Evolutionary conservation across 1,139 yeast genomes (phyloP).

Genomic region (Candida mesenterica): DNA sequence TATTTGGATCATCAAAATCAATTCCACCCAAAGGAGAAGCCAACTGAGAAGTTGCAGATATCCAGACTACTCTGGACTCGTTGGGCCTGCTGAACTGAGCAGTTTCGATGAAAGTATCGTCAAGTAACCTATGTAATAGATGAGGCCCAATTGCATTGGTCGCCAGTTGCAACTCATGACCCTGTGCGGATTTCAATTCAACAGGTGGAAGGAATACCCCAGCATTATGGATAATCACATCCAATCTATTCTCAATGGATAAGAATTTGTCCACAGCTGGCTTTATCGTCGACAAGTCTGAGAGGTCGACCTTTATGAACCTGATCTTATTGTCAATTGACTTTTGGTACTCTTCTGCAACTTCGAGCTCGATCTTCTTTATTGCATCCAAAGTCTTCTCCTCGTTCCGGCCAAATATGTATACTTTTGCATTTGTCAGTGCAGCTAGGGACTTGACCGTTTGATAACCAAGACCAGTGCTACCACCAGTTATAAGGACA

Average conservation of each 20-base stretch:
- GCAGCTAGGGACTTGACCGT: conserved; percentile 12
- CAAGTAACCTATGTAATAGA: conserved; percentile 42
- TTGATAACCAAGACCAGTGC: conserved; percentile 21
- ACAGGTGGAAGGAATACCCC: conserved; percentile 40
- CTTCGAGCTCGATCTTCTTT: conserved; percentile 12
- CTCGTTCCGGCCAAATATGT: conserved; percentile 18
- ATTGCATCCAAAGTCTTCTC: conserved; percentile 18
- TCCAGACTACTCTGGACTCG: conserved; percentile 43
- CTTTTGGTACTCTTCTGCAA: conserved; percentile 9
- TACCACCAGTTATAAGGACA: conserved; percentile 22
- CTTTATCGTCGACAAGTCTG: conserved; percentile 43
- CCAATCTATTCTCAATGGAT: conserved; percentile 25
- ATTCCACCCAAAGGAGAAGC: conserved; percentile 39
- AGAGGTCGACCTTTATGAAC: conserved; percentile 35
- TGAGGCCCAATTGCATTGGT: conserved; percentile 52
- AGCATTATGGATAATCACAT: conserved; percentile 51
- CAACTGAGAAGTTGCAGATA: conserved; percentile 41
- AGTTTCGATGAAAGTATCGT: conserved; percentile 37
- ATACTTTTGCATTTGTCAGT: conserved; percentile 15
- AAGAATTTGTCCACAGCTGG: conserved; percentile 36
- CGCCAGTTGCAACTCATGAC: conserved; percentile 47
- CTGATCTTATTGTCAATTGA: conserved; percentile 2
- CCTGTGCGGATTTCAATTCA: conserved; percentile 24
- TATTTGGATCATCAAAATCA: conserved; percentile 35
- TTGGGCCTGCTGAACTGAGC: conserved; percentile 14